Percentiles rank a stretch among this genome's conserved stretches.
Evolutionary conservation across 306 rosid species (phyloP).

Genomic region (Ochetophila trinervis): DNA sequence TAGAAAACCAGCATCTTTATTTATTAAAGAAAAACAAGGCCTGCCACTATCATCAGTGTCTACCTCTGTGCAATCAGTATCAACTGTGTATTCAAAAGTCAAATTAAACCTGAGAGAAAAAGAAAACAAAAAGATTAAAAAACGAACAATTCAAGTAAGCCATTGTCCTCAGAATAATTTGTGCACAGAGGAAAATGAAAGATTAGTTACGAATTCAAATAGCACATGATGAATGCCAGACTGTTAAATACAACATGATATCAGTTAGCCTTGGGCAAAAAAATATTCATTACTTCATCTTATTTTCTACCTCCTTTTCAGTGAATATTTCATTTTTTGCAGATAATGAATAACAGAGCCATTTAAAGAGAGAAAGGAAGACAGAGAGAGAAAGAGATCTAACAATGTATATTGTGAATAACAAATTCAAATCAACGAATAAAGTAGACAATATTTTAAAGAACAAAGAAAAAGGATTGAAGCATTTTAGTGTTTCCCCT

Average conservation of each 20-base stretch:
- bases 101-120: slow-evolving; percentile 60
- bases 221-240: no score
- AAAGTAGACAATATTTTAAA: no score
- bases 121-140: slow-evolving; percentile 7
- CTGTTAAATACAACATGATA: no score
- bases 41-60: slow-evolving; percentile 51
- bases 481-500: no score
- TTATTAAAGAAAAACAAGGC: slow-evolving; percentile 59
- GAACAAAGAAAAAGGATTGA: no score
- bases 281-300: no score
- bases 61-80: slow-evolving; percentile 45
- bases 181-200: background rate
- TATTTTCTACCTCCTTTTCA: no score
- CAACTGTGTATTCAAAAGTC: slow-evolving; percentile 53
- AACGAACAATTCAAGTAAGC: background rate
- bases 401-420: background rate
- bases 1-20: slow-evolving; percentile 57
- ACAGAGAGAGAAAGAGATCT: background rate
- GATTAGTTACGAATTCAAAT: background rate
- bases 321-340: no score
- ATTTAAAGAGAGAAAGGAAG: background rate
- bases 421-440: no score
- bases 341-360: no score
- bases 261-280: no score
- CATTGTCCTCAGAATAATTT: background rate